Evolutionary conservation across 75 land plant genomes (phyloP).

Genomic region (Larix kaempferi): DNA sequence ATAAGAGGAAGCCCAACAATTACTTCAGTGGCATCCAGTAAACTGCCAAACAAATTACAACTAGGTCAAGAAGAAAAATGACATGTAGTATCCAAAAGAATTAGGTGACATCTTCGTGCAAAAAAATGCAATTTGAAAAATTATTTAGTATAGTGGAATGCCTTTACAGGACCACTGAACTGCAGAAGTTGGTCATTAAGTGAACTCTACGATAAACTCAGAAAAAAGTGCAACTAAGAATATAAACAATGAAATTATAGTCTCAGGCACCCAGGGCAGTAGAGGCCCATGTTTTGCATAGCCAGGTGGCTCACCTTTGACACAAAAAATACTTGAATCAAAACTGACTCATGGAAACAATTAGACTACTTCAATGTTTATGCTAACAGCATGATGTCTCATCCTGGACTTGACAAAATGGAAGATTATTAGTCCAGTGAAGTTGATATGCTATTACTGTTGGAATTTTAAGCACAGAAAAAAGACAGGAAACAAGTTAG

Average conservation of each 20-base stretch:
- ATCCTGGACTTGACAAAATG: too few relatives aligned
- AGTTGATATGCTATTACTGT: too few relatives aligned
- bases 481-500: too few relatives aligned
- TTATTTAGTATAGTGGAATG: neutral
- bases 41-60: conserved; percentile 8
- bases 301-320: too few relatives aligned
- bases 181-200: neutral
- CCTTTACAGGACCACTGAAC: neutral
- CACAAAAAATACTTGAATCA: too few relatives aligned
- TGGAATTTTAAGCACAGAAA: too few relatives aligned
- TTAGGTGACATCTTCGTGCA: neutral
- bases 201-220: neutral
- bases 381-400: too few relatives aligned
- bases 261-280: neutral
- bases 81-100: neutral
- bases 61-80: neutral
- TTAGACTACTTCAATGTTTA: too few relatives aligned
- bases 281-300: neutral
- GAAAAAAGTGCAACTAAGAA: neutral
- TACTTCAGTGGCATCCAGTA: conserved; percentile 16
- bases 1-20: conserved; percentile 28
- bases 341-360: neutral
- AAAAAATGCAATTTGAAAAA: neutral
- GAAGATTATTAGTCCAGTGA: too few relatives aligned
- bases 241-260: neutral